Evolutionary conservation across 139 green algal species (phyloP), one percentile per base, ranked within the genome.

Genomic region (Chlamydomonas asymmetrica): DNA sequence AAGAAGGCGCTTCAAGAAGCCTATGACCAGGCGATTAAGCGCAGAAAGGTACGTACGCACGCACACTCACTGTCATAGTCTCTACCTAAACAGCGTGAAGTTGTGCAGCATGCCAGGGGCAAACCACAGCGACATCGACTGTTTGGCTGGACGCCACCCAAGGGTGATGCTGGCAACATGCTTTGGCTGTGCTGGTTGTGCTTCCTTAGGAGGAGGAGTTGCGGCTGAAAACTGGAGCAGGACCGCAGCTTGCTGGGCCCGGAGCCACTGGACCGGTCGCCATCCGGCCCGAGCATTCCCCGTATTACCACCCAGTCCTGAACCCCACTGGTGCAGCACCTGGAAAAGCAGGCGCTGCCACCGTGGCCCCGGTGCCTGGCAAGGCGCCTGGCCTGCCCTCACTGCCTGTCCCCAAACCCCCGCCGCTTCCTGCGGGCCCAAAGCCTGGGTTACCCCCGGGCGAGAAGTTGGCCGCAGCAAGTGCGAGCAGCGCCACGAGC

Each of bases 1-100:
- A 96, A 97, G 81, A 93, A 91, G 48, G 91, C 92, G 45, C 65
- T 97, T 78, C 90, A 97, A 70, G 84, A 92, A 40, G 92, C 92
- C 0, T 96, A 93, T 50, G 90, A 97, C 41, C 65, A 80, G 54
- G 89, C 92, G 0, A 72, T 95, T 32, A 92, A 94, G 70, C 88
- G 84, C 34, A 80, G 93, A 57, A 92, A 92, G 92, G 92, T 93
- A 63, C 43, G 68, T 38, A 62, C 39, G 43, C 64, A 57, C 20
- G 34, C 8, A 27, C 13, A 41, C 38, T 48, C 18, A 16, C 50
- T n/a, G 35, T 32, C 5, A n/a, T 31, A 49, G 5, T 67, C 13
- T n/a, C n/a, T n/a, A n/a, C n/a, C n/a, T n/a, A n/a, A n/a, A n/a
- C n/a, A n/a, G n/a, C n/a, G n/a, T n/a, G n/a, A n/a, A n/a, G n/a